These are phyloP conservation scores for Rhododendron vialii DNA, from an alignment of 148 eudicot species.

Conservation along the genomic window DNA sequence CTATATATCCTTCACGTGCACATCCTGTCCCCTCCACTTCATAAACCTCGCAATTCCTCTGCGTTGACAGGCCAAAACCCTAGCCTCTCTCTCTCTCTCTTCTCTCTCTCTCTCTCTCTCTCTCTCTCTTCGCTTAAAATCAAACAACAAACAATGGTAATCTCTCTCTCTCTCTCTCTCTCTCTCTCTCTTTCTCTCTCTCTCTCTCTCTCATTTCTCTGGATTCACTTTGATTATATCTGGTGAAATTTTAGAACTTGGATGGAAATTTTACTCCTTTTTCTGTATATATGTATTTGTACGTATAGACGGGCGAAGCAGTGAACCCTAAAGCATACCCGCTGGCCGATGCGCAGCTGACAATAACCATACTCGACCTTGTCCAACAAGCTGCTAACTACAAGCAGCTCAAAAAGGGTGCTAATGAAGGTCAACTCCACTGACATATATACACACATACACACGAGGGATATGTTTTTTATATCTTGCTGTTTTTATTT, in stretches of 20 bases:
- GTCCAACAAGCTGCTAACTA: constrained; percentile 77
- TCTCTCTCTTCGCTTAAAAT: neutral
- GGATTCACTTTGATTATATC: neutral
- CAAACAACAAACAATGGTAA: neutral
- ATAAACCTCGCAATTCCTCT: neutral
- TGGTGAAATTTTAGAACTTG: neutral
- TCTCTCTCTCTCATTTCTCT: neutral
- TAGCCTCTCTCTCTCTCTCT: constrained; percentile 22
- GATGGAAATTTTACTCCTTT: neutral
- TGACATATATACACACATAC: neutral
- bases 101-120: constrained; percentile 1
- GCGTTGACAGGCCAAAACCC: constrained; percentile 22
- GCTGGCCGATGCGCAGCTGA: constrained; percentile 63
- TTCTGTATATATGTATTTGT: neutral
- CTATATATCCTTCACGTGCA: neutral
- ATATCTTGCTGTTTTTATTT: neutral
- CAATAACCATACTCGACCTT: constrained; percentile 61
- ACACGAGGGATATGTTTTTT: no score
- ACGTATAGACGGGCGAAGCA: constrained; percentile 45
- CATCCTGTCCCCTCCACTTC: neutral
- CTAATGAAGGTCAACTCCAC: constrained; percentile 32
- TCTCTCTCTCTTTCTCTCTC: neutral
- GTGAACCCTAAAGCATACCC: constrained; percentile 83
- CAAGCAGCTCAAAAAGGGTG: constrained; percentile 72
- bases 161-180: neutral